phyloP scores from a whole-genome alignment of 352 stramenopile genomes.

The Globisporangium alternatum region DNA sequence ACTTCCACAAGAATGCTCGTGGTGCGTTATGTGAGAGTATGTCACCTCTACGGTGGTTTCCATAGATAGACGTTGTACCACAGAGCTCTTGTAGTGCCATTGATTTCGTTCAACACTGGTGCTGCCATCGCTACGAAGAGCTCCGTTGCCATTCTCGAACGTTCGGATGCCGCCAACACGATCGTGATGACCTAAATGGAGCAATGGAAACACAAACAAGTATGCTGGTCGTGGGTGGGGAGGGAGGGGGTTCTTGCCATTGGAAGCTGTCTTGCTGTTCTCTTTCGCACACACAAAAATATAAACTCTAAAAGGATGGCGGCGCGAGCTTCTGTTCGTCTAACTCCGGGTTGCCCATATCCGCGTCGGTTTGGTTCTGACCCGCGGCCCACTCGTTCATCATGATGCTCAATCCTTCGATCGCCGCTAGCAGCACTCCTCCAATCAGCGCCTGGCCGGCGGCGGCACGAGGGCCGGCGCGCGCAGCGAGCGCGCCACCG shows the following conservation, averaged over 20 bases:
- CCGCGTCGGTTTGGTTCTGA: slow-evolving; percentile 44
- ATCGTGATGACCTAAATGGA: no score
- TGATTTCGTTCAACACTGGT: background rate
- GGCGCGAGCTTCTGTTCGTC: slow-evolving; percentile 86
- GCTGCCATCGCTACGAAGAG: background rate
- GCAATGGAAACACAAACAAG: background rate
- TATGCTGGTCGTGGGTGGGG: background rate
- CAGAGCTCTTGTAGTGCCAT: no score
- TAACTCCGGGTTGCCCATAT: slow-evolving; percentile 55
- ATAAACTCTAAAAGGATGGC: slow-evolving; percentile 67
- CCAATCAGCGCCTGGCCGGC: slow-evolving; percentile 93
- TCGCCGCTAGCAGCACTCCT: slow-evolving; percentile 94
- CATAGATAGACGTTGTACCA: no score
- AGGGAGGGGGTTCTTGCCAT: slow-evolving; percentile 12
- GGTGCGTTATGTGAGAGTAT: no score
- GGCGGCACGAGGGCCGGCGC: slow-evolving; percentile 92
- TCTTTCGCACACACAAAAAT: slow-evolving; percentile 15
- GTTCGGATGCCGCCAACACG: background rate
- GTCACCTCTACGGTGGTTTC: no score
- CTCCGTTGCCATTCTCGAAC: slow-evolving; percentile 2
- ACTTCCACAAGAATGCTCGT: background rate
- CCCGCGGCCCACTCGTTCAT: slow-evolving; percentile 84
- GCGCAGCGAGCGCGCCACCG: slow-evolving; percentile 93
- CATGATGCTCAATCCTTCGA: slow-evolving; percentile 98
- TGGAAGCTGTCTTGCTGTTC: slow-evolving; percentile 6